These are phyloP conservation scores for Aspergillus vadensis DNA, from an alignment of 2,329 filamentous ascomycete species.

Conservation along the genomic window DNA sequence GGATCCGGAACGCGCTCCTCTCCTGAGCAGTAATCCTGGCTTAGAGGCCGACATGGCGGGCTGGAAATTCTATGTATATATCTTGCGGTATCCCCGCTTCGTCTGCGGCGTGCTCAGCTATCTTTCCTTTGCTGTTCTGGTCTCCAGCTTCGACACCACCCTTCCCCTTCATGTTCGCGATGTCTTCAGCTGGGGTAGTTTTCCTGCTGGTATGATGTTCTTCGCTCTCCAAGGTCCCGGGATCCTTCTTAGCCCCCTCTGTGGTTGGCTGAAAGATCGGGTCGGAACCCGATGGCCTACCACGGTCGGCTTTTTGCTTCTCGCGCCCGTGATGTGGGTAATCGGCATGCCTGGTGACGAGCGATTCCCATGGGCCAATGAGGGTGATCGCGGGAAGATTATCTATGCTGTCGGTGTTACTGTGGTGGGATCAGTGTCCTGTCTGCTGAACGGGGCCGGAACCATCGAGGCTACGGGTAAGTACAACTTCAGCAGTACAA, in stretches of 20 bases:
- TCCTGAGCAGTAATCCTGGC: background rate
- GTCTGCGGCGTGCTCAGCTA: constrained; percentile 46
- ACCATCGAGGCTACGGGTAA: constrained; percentile 34
- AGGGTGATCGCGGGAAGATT: constrained; percentile 19
- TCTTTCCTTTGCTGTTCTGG: constrained; percentile 52
- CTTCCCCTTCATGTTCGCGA: constrained; percentile 57
- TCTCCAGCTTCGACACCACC: constrained; percentile 59
- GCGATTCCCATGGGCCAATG: constrained; percentile 28
- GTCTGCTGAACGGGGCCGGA: constrained; percentile 31
- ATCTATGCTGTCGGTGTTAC: constrained; percentile 26
- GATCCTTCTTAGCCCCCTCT: constrained; percentile 60
- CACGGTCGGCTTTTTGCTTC: constrained; percentile 26
- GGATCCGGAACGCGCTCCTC: constrained; percentile 15
- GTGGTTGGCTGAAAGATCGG: constrained; percentile 49
- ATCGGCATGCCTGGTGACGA: constrained; percentile 32
- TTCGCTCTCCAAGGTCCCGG: constrained; percentile 59
- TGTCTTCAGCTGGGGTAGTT: constrained; percentile 57
- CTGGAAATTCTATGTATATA: constrained; percentile 35
- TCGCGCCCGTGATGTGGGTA: constrained; percentile 31
- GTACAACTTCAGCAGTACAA: constrained; percentile 2
- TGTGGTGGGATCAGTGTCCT: constrained; percentile 26
- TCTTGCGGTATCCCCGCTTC: constrained; percentile 47
- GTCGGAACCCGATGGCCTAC: constrained; percentile 29
- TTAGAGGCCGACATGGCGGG: constrained; percentile 3
- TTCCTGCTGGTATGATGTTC: constrained; percentile 59